Evolutionary conservation across 352 stramenopile genomes (phyloP).

Genomic region (Globisporangium nunn): DNA sequence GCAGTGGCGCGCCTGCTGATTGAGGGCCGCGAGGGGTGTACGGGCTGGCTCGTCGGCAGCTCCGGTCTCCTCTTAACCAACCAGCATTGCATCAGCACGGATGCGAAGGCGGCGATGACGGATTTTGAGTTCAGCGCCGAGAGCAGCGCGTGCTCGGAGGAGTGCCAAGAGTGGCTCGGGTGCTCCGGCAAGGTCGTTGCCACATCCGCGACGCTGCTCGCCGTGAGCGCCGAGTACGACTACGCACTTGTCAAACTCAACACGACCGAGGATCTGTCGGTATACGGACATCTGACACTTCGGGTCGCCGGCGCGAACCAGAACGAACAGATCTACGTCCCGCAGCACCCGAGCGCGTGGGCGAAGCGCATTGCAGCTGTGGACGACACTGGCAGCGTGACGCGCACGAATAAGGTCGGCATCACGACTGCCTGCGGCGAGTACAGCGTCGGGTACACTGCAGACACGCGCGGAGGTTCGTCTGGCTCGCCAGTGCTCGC

Average conservation of each 20-base stretch:
- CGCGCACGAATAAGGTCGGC: conserved; percentile 13
- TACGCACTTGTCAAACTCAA: conserved; percentile 41
- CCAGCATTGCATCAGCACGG: conserved; percentile 30
- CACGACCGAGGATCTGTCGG: conserved; percentile 13
- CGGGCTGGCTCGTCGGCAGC: conserved; percentile 34
- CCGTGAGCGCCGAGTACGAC: conserved; percentile 18
- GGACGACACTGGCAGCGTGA: conserved; percentile 20
- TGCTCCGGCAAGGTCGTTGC: conserved; percentile 21
- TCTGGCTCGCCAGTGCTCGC: conserved; percentile 39
- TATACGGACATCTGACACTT: conserved; percentile 27
- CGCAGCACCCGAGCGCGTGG: conserved; percentile 29
- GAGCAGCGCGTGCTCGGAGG: conserved; percentile 17
- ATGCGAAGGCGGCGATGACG: conserved; percentile 10
- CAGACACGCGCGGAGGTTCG: conserved; percentile 31
- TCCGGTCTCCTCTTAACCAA: conserved; percentile 42
- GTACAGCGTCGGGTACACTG: conserved; percentile 30
- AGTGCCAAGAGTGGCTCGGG: conserved; percentile 16
- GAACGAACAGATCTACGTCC: conserved; percentile 41
- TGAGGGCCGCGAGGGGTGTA: conserved; percentile 21
- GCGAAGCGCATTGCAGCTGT: conserved; percentile 28
- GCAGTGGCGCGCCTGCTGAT: conserved; percentile 31
- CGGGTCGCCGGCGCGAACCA: conserved; percentile 17
- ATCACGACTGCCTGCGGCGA: conserved; percentile 19
- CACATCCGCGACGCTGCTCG: conserved; percentile 20
- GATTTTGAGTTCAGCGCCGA: conserved; percentile 38